Evolutionary conservation across 371 early-diverging fungal species (phyloP).

Genomic region (Mucor velutinosus): DNA sequence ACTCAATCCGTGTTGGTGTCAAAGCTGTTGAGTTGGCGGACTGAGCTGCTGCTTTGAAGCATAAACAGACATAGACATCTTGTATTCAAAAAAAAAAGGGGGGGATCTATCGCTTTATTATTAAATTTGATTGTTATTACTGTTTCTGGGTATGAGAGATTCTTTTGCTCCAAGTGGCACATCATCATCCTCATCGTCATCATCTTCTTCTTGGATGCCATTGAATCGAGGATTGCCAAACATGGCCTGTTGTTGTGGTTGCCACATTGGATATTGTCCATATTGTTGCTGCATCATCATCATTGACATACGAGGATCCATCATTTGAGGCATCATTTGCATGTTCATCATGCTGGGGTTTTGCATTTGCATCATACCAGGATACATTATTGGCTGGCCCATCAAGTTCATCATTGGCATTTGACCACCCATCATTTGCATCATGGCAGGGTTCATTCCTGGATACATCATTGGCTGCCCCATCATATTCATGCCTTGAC

Average conservation of each 20-base stretch:
- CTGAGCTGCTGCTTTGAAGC: no score
- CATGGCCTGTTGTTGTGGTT: constrained; percentile 28
- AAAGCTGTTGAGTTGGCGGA: no score
- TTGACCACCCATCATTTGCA: constrained; percentile 36
- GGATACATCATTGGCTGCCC: constrained; percentile 40
- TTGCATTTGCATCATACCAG: constrained; percentile 22
- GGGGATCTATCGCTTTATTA: constrained; percentile 1
- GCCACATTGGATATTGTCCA: constrained; percentile 27
- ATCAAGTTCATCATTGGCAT: constrained; percentile 37
- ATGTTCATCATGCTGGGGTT: constrained; percentile 34
- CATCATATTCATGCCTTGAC: constrained; percentile 20
- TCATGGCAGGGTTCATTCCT: constrained; percentile 20
- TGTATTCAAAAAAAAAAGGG: background rate
- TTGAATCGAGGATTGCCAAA: constrained; percentile 15
- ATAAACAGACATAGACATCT: no score
- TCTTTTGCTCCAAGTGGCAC: constrained; percentile 32
- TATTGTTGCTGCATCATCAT: constrained; percentile 47
- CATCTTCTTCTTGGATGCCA: constrained; percentile 22
- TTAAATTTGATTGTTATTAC: constrained; percentile 6
- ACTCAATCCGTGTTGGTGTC: no score
- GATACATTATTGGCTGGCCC: constrained; percentile 39
- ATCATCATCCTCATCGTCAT: constrained; percentile 46
- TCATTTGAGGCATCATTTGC: constrained; percentile 28
- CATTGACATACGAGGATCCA: constrained; percentile 46
- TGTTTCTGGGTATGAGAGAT: constrained; percentile 15